Evolutionary conservation across 2,329 filamentous ascomycete genomes (phyloP).

Genomic region (Colletotrichum sp.): DNA sequence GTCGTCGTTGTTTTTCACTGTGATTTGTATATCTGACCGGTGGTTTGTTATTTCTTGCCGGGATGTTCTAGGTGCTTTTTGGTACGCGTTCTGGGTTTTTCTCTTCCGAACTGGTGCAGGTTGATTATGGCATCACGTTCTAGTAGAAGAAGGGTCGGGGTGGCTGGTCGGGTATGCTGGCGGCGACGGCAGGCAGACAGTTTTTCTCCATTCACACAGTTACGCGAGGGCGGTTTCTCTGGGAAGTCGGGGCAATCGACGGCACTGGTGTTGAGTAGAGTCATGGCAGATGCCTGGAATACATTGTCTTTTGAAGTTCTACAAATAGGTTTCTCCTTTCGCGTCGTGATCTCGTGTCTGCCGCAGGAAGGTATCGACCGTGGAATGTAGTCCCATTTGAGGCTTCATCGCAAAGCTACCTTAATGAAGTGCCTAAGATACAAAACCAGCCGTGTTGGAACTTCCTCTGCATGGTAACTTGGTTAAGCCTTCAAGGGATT

Average conservation of each 20-base stretch:
- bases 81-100: background rate
- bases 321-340: background rate
- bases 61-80: background rate
- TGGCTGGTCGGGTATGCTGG: background rate
- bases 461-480: background rate
- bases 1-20: background rate
- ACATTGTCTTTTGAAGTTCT: background rate
- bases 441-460: background rate
- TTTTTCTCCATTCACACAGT: background rate
- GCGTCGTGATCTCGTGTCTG: background rate
- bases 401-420: background rate
- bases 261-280: background rate
- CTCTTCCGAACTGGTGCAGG: background rate
- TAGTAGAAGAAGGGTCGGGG: background rate
- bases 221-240: background rate
- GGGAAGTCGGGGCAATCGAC: background rate
- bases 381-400: background rate
- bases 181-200: background rate
- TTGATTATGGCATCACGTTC: background rate
- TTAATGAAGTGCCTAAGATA: background rate
- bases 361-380: background rate
- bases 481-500: fast-evolving
- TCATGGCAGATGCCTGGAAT: background rate
- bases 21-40: background rate
- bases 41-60: background rate